phyloP scores from a whole-genome alignment of 441 rosid genomes.

The Cnidoscolus chayamansa region DNA sequence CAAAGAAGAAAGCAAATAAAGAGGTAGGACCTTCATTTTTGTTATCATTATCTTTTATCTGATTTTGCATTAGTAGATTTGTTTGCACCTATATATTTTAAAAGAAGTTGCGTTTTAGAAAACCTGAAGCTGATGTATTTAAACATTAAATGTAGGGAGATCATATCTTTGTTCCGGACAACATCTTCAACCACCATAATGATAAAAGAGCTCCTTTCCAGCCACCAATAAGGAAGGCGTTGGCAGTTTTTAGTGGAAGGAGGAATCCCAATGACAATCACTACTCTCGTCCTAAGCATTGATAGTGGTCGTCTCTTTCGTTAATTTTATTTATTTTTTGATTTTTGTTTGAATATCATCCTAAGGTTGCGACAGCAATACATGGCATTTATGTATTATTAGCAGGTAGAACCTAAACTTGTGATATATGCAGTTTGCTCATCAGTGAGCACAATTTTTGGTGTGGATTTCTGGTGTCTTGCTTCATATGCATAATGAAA shows the following conservation, averaged over 20 bases:
- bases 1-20: slow-evolving; percentile 68
- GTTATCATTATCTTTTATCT: background rate
- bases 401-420: background rate
- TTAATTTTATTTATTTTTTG: background rate
- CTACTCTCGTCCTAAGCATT: slow-evolving; percentile 61
- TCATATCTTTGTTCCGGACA: slow-evolving; percentile 47
- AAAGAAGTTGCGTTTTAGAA: background rate
- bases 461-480: background rate
- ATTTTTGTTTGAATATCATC: background rate
- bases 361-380: background rate
- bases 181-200: slow-evolving; percentile 56
- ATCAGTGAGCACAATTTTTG: slow-evolving; percentile 10
- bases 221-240: slow-evolving; percentile 82
- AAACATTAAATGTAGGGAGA: slow-evolving; percentile 47
- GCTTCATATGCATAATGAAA: background rate
- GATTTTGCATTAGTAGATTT: background rate
- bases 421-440: background rate
- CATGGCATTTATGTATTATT: too few relatives aligned
- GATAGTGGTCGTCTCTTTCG: slow-evolving; percentile 17
- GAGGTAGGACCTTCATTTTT: slow-evolving; percentile 41
- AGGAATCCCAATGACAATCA: slow-evolving; percentile 97
- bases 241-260: slow-evolving; percentile 77
- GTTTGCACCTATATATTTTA: background rate
- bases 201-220: slow-evolving; percentile 60
- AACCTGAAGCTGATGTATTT: background rate